A percentile compares a stretch with the other conserved stretches of the same genome.
These are phyloP conservation scores for Globisporangium echinulatum DNA, from an alignment of 352 stramenopile species.

Conservation along the genomic window DNA sequence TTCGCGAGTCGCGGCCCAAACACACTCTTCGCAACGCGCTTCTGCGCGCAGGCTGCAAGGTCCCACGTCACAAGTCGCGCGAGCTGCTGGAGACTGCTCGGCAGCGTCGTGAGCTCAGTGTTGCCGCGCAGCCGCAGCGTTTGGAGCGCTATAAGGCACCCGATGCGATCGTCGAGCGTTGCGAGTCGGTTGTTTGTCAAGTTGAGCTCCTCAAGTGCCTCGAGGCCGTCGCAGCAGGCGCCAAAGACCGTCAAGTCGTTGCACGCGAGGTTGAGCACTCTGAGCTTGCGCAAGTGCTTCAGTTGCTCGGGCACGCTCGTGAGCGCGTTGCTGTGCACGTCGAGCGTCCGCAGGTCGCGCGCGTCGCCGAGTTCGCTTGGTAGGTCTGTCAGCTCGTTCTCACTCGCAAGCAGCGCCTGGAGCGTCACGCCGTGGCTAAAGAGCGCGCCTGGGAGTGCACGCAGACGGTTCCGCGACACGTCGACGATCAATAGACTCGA, in stretches of 20 bases:
- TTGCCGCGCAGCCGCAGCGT: slow-evolving; percentile 36
- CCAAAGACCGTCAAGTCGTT: slow-evolving; percentile 45
- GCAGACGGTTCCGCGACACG: slow-evolving; percentile 46
- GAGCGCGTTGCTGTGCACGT: slow-evolving; percentile 48
- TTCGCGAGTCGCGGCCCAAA: slow-evolving; percentile 25
- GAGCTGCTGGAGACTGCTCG: slow-evolving; percentile 36
- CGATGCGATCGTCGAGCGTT: slow-evolving; percentile 27
- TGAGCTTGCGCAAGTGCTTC: slow-evolving; percentile 20
- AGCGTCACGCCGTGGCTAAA: slow-evolving; percentile 59
- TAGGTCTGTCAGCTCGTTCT: slow-evolving; percentile 40
- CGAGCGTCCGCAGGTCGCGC: slow-evolving; percentile 36
- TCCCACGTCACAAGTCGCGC: slow-evolving; percentile 28
- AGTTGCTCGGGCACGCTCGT: slow-evolving; percentile 24
- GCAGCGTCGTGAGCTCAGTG: slow-evolving; percentile 26
- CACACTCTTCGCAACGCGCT: slow-evolving; percentile 41
- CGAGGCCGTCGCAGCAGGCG: slow-evolving; percentile 31
- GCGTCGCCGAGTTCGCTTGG: slow-evolving; percentile 50
- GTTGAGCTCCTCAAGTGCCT: slow-evolving; percentile 44
- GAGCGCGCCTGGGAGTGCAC: slow-evolving; percentile 30
- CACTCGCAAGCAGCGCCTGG: slow-evolving; percentile 44
- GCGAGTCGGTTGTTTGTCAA: slow-evolving; percentile 40
- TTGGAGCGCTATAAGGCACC: slow-evolving; percentile 28
- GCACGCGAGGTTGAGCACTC: slow-evolving; percentile 39
- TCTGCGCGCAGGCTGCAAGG: slow-evolving; percentile 38
- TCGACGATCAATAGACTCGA: slow-evolving; percentile 66